phyloP scores from a whole-genome alignment of 257 asterid species.

The Solanum habrochaites region DNA sequence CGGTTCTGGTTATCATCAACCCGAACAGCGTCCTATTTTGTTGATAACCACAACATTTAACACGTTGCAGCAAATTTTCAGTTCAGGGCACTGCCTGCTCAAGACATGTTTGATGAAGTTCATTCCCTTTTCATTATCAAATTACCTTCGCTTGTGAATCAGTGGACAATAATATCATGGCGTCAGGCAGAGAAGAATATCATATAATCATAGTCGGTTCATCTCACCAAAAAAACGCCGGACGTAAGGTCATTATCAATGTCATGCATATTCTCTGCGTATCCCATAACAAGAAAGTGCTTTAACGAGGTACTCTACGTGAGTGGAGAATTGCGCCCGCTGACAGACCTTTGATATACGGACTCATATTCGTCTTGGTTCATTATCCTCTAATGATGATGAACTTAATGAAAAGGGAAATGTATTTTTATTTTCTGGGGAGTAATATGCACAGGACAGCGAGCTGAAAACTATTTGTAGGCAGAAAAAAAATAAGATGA shows the following conservation, averaged over 20 bases:
- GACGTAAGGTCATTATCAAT: constrained; percentile 54
- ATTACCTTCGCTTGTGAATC: constrained; percentile 44
- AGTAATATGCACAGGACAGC: too few species aligned
- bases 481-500: neutral
- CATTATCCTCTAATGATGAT: too few species aligned
- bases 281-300: too few species aligned
- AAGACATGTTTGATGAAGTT: constrained; percentile 95
- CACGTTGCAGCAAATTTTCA: constrained; percentile 65
- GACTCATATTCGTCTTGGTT: too few species aligned
- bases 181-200: constrained; percentile 67
- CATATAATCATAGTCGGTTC: constrained; percentile 72
- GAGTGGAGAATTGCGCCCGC: too few species aligned
- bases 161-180: constrained; percentile 71
- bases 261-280: too few species aligned
- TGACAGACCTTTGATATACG: too few species aligned
- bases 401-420: too few species aligned
- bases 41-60: constrained; percentile 45
- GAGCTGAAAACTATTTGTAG: too few species aligned
- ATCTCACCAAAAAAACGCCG: constrained; percentile 44
- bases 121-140: constrained; percentile 63
- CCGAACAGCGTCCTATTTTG: constrained; percentile 26
- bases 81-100: constrained; percentile 96
- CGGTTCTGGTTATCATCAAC: constrained; percentile 32
- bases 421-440: neutral
- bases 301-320: too few species aligned